Base-by-base conservation (phyloP, 345 rosid species). In the Aquilaria malaccensis region DNA sequence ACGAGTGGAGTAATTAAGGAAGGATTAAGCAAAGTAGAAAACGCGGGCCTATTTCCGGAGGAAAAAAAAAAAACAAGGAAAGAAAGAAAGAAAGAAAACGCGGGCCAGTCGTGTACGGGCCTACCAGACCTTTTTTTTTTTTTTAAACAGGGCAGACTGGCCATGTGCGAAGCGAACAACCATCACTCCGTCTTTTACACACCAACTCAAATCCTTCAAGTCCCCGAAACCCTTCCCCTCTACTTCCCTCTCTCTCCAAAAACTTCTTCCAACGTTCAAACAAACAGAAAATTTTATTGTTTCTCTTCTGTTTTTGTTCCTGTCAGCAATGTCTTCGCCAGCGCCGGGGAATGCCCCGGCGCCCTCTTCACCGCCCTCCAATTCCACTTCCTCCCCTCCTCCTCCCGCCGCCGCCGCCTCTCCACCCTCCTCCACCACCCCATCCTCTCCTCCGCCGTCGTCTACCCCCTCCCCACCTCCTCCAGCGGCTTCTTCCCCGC, bases 101-200 rank as follows among this genome's bases (percentile, higher is more conserved):
- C 83, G 87, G 81, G 70, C 50, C 70, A 75, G 9, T 70, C 79
- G 83, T 6, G 85, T 82, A 3, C 2, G 69, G 94, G 76, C 85
- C 81, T 45, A 60, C 49, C 2, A 7, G 11, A 37, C 47, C 1
- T 22, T 22, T 22, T 22, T 22, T 22, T 22, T 22, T 22, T 22
- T 22, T 0, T 50, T 14, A 1, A 1, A 4, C 52, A 6, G 13
- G 10, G 52, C 52, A 50, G 22, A 12, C 22, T 5, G 52, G 52
- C 52, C 52, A 50, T 50, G 52, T 50, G 52, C 52, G 9, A 3
- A 37, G 43, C 43, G 4, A 37, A 37, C 43, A 5, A 37, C 43
- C 43, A 37, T 37, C 43, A 37, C 43, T 37, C 22, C 7, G 43
- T 37, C 43, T 37, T 5, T 37, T 9, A 5, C 3, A 1, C 46